Evolutionary conservation across 176 grass and related monocot species (phyloP).

Genomic region (Cenchrus fungigraminus): DNA sequence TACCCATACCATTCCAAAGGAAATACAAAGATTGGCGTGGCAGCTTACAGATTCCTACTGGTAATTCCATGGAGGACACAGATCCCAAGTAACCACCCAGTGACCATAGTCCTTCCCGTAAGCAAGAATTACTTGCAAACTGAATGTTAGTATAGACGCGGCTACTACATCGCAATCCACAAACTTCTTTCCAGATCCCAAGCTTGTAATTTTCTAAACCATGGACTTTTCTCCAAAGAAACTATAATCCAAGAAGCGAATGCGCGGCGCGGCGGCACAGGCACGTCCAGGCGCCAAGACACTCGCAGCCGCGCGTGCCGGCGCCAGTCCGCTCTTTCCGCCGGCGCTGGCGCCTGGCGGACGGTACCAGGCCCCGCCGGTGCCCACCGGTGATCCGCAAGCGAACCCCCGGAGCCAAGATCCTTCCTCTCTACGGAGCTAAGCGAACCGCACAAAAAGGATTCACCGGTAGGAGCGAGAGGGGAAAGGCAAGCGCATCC

Average conservation of each 20-base stretch:
- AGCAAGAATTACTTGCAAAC: conserved; percentile 7
- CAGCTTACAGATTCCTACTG: not conserved
- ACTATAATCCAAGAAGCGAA: not conserved
- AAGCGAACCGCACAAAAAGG: not conserved
- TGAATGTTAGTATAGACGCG: not conserved
- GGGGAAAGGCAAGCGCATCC: not conserved
- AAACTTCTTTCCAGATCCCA: not conserved
- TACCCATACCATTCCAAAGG: not conserved
- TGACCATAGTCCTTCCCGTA: conserved; percentile 13
- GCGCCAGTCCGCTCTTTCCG: not conserved
- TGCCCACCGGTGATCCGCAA: not conserved
- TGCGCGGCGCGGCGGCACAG: not conserved
- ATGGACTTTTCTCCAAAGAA: not conserved
- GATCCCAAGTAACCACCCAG: not conserved
- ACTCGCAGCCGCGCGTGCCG: not conserved
- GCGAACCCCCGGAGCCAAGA: not conserved
- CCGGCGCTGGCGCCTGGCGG: not conserved
- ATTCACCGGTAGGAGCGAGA: not conserved
- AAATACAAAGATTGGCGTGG: not conserved
- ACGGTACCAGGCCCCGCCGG: not conserved
- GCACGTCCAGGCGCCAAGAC: not conserved
- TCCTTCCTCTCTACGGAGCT: not conserved
- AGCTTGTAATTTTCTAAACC: not conserved
- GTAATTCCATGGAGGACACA: not conserved
- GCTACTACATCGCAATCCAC: not conserved